Base-by-base conservation (phyloP, 495 filamentous ascomycete species). In the Penicillium atrosanguineum region DNA sequence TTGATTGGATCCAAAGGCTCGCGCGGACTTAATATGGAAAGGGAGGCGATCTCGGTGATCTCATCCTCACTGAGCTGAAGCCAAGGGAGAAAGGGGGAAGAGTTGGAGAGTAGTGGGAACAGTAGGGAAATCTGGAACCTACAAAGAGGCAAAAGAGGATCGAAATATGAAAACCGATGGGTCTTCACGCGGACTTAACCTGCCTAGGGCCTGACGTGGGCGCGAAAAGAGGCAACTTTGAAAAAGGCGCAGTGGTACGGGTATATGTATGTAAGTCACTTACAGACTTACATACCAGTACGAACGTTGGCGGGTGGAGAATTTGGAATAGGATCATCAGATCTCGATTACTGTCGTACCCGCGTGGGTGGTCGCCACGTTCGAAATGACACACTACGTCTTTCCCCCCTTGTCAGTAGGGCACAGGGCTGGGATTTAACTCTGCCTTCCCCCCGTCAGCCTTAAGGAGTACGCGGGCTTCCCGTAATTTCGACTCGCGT, bases 31-130 rank as follows among this genome's bases (percentile, higher is more conserved):
- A 28, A 34, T 42, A 52, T 6, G 38, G 38, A 40, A 20, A 40
- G 19, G 38, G 52, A 56, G 62, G 53, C 46, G 40, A 55, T 48
- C 26, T 45, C 54, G 55, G 56, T 55, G 55, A 60, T 69, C 63
- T 60, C 59, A 63, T 57, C 44, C 55, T 61, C 55, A 47, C 60
- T 45, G 44, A 63, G 52, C 52, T 55, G 52, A 60, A 19, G 52
- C 46, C 55, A 56, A 58, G 51, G 23, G 46, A 53, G 38, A 53
- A 44, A 41, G 21, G 46, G 41, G 45, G 34, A 42, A 15, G 38
- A 36, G 23, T 23, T 5, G 23, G 26, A 26, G 44, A 23, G 46
- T 43, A 31, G 29, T 28, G 34, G 38, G 44, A 26, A 48, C 45
- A 41, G 12, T 37, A 38, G 14, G 43, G 47, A 12, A 44, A 37